These are phyloP conservation scores for Diversispora eburnea DNA, from an alignment of 192 early-diverging fungal genomes.

Conservation along the genomic window DNA sequence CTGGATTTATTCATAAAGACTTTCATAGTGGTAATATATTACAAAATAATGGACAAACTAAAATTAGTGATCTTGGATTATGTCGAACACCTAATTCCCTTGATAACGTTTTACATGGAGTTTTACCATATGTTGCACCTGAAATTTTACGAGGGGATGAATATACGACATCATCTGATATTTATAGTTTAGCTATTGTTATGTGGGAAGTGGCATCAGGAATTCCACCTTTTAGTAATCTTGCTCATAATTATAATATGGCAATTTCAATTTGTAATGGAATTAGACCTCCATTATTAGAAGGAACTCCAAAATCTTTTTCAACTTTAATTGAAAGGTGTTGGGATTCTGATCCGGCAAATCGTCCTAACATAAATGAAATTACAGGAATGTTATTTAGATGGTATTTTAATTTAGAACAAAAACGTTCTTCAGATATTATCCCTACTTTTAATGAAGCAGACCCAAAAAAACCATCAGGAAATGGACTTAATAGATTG, in stretches of 20 bases:
- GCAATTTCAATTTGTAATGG: not conserved
- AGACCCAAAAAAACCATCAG: not conserved
- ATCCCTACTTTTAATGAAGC: not conserved
- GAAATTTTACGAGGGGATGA: constrained; percentile 34
- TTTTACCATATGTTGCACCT: constrained; percentile 41
- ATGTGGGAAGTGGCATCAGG: constrained; percentile 44
- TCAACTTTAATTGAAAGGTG: not conserved
- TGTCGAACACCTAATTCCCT: not conserved
- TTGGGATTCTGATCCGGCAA: not conserved
- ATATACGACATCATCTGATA: constrained; percentile 34
- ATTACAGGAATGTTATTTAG: constrained; percentile 11
- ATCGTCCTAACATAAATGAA: not conserved
- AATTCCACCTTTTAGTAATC: constrained; percentile 29
- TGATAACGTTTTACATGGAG: constrained; percentile 27
- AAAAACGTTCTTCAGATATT: not conserved
- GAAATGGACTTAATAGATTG: not conserved
- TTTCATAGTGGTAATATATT: constrained; percentile 29
- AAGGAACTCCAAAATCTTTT: not conserved
- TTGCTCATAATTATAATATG: not conserved
- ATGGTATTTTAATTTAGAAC: constrained; percentile 7
- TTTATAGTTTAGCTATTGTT: constrained; percentile 42
- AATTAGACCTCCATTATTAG: not conserved
- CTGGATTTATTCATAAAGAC: constrained; percentile 18
- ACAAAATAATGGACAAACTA: not conserved
- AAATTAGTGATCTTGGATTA: constrained; percentile 20